These are phyloP conservation scores for Coemansia sp. DNA, from an alignment of 192 early-diverging fungal genomes.

Conservation along the genomic window DNA sequence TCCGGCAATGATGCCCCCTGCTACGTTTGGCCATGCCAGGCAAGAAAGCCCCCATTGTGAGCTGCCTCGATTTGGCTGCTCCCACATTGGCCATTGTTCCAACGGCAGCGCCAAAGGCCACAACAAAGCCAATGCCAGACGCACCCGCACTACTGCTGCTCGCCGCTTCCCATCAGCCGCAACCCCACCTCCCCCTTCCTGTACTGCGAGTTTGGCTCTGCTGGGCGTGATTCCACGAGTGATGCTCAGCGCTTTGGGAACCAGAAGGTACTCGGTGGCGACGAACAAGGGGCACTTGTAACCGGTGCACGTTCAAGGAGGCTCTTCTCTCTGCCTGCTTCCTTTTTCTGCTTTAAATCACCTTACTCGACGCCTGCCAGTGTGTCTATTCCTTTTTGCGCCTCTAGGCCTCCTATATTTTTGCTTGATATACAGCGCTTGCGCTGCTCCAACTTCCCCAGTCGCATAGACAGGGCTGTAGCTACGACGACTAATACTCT, in stretches of 20 bases:
- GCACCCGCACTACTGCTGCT: conserved; percentile 9
- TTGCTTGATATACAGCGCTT: neutral
- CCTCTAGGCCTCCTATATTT: neutral
- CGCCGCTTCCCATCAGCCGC: conserved; percentile 13
- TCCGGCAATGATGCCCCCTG: neutral
- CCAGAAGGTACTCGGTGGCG: neutral
- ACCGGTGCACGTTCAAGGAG: neutral
- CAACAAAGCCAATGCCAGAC: conserved; percentile 4
- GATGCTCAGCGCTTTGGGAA: neutral
- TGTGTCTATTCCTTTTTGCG: neutral
- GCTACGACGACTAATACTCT: neutral
- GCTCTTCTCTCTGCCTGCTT: neutral
- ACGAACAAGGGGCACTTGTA: conserved; percentile 1
- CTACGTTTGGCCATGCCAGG: neutral
- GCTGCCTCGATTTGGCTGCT: neutral
- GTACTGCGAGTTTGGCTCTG: neutral
- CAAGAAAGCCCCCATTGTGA: neutral
- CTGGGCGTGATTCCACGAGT: conserved; percentile 1
- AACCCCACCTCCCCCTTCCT: neutral
- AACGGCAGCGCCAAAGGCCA: neutral
- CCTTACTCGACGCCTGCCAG: neutral
- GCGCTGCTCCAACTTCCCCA: neutral
- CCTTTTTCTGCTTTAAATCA: neutral
- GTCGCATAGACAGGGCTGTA: neutral
- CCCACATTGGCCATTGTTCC: neutral